Evolutionary conservation across 331 rosid genomes (phyloP).

Genomic region (Malus hybrid): DNA sequence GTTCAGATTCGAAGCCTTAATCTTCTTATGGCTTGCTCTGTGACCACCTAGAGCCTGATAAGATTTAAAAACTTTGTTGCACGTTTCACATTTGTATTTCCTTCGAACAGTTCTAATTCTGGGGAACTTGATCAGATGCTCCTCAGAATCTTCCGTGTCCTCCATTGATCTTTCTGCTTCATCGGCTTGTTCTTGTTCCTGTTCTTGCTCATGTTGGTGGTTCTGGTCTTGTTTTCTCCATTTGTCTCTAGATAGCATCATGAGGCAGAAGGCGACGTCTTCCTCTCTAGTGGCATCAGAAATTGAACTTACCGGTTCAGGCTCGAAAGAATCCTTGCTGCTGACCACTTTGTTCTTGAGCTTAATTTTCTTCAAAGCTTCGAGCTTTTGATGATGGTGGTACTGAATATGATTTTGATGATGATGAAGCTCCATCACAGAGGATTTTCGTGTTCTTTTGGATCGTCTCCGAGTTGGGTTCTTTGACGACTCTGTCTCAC

Average conservation of each 20-base stretch:
- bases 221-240: constrained; percentile 31
- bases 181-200: constrained; percentile 31
- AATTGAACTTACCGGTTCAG: constrained; percentile 63
- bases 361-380: constrained; percentile 2
- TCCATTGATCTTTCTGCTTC: constrained; percentile 40
- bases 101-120: constrained; percentile 28
- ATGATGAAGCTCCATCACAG: neutral
- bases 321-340: constrained; percentile 42
- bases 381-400: neutral
- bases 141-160: constrained; percentile 52
- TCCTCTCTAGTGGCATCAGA: constrained; percentile 75
- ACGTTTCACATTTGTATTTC: constrained; percentile 85
- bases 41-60: constrained; percentile 92
- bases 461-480: constrained; percentile 67
- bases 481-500: constrained; percentile 81
- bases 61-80: constrained; percentile 69
- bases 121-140: constrained; percentile 13
- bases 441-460: constrained; percentile 41
- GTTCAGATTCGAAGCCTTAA: constrained; percentile 17
- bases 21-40: constrained; percentile 85
- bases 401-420: neutral
- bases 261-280: constrained; percentile 73
- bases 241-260: constrained; percentile 76
- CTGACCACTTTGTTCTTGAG: constrained; percentile 5
- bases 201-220: constrained; percentile 14